Evolutionary conservation across 345 rosid genomes (phyloP).

Genomic region (Rhodomyrtus tomentosa): DNA sequence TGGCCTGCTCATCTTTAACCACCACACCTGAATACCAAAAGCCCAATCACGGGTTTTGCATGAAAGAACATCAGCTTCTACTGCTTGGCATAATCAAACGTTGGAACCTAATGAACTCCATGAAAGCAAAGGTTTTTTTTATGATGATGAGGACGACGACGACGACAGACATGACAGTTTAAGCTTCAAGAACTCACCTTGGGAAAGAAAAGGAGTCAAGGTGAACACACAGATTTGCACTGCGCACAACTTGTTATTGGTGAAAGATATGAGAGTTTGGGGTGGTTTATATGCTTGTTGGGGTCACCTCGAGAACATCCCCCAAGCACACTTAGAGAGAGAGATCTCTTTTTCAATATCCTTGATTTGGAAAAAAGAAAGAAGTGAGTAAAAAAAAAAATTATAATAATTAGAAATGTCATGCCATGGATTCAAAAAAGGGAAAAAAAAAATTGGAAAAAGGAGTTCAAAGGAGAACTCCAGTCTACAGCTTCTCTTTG

Average conservation of each 20-base stretch:
- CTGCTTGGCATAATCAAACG: background rate
- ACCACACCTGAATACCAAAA: background rate
- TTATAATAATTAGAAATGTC: background rate
- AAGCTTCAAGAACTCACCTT: background rate
- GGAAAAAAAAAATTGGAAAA: background rate
- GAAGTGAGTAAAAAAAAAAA: background rate
- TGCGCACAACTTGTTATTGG: background rate
- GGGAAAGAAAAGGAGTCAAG: background rate
- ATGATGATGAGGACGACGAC: background rate
- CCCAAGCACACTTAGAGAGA: background rate
- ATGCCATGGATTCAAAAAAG: background rate
- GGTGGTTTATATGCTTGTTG: background rate
- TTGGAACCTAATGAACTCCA: background rate
- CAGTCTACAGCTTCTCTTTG: background rate
- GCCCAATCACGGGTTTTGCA: background rate
- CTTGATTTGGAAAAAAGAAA: background rate
- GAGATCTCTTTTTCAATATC: background rate
- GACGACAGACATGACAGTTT: background rate
- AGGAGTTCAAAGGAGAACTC: background rate
- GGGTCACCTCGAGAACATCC: background rate
- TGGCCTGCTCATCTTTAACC: slow-evolving; percentile 42
- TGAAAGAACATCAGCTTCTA: background rate
- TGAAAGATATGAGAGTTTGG: background rate
- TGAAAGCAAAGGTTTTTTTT: background rate
- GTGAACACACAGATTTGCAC: background rate